Percentiles rank a stretch among this genome's conserved stretches.
Evolutionary conservation across 805 yeast species (phyloP).

Genomic region (Novakomyces olei): DNA sequence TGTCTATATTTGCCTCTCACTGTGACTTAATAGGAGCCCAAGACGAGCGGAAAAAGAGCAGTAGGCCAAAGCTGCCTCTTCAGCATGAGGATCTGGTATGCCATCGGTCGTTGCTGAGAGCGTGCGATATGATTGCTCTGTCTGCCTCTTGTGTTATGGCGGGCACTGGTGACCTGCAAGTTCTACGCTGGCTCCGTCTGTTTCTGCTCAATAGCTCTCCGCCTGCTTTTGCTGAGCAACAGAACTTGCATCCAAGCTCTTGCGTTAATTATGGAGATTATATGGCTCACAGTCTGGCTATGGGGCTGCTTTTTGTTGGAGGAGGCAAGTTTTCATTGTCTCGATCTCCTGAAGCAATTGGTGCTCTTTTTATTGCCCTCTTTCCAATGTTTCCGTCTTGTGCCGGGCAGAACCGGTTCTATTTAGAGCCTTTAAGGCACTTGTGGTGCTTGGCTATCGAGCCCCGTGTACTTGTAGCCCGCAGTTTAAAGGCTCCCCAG

Average conservation of each 20-base stretch:
- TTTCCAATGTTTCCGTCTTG: conserved; percentile 44
- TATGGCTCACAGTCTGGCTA: conserved; percentile 55
- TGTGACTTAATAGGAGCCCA: too few species aligned
- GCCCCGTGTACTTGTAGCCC: conserved; percentile 54
- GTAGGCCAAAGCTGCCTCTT: too few species aligned
- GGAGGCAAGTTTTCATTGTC: conserved; percentile 78
- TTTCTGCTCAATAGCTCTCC: too few species aligned
- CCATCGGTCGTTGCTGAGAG: conserved; percentile 28
- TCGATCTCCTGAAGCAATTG: conserved; percentile 39
- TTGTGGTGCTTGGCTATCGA: conserved; percentile 77
- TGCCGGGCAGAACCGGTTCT: conserved; percentile 28
- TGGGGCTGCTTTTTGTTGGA: conserved; percentile 76
- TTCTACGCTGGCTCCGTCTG: conserved; percentile 43
- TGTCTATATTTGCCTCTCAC: conserved; percentile 31
- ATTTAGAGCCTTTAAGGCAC: conserved; percentile 66
- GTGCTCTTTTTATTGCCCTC: conserved; percentile 47
- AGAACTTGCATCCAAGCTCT: conserved; percentile 30
- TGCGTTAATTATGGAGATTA: conserved; percentile 45
- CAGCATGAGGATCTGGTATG: conserved; percentile 44
- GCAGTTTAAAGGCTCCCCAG: conserved; percentile 41
- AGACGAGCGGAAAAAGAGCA: too few species aligned
- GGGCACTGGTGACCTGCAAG: conserved; percentile 71
- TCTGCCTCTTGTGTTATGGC: conserved; percentile 61
- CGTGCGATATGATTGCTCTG: conserved; percentile 38
- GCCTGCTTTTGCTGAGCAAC: too few species aligned